These are phyloP conservation scores for Umbelopsis vinacea DNA, from an alignment of 192 early-diverging fungal species.

Conservation along the genomic window DNA sequence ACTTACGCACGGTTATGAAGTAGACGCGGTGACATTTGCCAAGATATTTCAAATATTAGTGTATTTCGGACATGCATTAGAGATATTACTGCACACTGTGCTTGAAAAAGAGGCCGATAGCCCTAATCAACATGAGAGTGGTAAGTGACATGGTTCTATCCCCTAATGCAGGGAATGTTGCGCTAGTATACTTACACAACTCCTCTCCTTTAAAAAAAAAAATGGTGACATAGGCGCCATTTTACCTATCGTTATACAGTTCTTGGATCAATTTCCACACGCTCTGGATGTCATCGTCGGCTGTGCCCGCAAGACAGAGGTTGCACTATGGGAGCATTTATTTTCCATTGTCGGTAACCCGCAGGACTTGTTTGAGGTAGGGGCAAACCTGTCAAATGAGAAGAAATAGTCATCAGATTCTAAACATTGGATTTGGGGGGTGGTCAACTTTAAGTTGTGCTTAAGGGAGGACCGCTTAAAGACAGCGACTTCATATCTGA, in stretches of 20 bases:
- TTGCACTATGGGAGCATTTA: constrained; percentile 86
- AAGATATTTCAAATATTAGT: constrained; percentile 69
- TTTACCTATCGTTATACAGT: constrained; percentile 71
- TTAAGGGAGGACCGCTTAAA: constrained; percentile 67
- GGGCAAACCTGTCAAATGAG: background rate
- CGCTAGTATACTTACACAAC: background rate
- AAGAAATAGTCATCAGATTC: background rate
- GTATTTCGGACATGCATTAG: constrained; percentile 93
- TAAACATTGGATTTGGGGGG: constrained; percentile 1
- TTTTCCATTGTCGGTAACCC: constrained; percentile 88
- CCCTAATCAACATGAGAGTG: constrained; percentile 7
- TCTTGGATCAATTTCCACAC: constrained; percentile 81
- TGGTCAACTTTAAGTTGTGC: constrained; percentile 57
- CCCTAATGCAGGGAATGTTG: constrained; percentile 7
- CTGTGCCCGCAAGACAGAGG: constrained; percentile 97
- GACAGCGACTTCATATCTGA: constrained; percentile 91
- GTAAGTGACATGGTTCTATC: background rate
- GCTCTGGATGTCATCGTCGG: constrained; percentile 89
- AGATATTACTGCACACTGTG: constrained; percentile 87
- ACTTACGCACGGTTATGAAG: constrained; percentile 54
- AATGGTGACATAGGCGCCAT: constrained; percentile 45
- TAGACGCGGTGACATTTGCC: constrained; percentile 72
- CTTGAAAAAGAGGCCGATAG: constrained; percentile 82
- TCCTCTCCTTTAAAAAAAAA: background rate
- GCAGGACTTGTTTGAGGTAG: constrained; percentile 82